Evolutionary conservation across 306 rosid genomes (phyloP), one percentile per base, ranked within the genome.

Genomic region (Clitoria ternatea): DNA sequence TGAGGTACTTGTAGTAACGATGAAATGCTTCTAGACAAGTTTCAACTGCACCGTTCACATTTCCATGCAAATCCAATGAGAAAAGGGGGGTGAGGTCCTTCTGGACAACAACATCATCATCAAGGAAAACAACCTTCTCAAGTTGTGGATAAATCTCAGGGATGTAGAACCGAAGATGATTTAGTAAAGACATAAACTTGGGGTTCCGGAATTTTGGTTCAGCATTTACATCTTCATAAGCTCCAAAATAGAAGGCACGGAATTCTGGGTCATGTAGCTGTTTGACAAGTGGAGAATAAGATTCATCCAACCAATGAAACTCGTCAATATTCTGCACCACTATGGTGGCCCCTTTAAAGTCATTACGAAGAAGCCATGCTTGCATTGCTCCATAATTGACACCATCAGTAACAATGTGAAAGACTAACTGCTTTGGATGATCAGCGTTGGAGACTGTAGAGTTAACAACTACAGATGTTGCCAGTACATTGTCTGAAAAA

Each of bases 11-110:
- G 79, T 90, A 88, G 63, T 83, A 86, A 47, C 98, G 87, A 64
- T 93, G 98, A 74, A 85, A 90, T 4, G 88, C 87, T 85, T 93
- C 98, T 7, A 93, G 93, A 76, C 98, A 93, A 59, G 98, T 93
- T 79, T 93, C 98, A 48, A 93, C 98, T 2, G 96, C 98, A 18
- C 96, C 97, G 37, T 86, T 93, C 75, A 93, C 96, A 56, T 90
- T 88, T 66, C 91, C 97, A 81, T 93, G 97, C 85, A 93, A 73
- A 59, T 90, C 93, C 63, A 90, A 68, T 0, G 97, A 84, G 77
- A 93, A 93, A 73, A 93, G 98, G 7, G 84, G 83, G 27, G 88
- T 93, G 45, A 93, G 86, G 77, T 93, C 98, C 89, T 88, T 88
- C 76, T 90, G 98, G 57, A 88, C 92, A 32, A 86, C 96, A 9